Evolutionary conservation across 2,329 filamentous ascomycete genomes (phyloP), one percentile per base, ranked within the genome.

Genomic region (Fusarium armeniacum): DNA sequence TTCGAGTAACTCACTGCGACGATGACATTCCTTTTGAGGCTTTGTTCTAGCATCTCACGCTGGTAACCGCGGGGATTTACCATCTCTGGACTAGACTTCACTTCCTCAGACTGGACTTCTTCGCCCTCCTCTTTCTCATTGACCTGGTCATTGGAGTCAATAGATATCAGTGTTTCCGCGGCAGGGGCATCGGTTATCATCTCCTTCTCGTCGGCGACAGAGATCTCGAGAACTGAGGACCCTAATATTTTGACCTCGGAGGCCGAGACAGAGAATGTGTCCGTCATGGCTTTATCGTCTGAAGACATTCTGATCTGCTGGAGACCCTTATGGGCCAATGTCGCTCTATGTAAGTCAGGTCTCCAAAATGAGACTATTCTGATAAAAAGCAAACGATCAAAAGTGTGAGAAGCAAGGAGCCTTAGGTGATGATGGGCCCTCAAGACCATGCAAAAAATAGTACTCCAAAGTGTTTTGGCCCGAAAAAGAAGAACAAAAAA

Each of bases 11-110:
- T 65, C 81, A 93, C 91, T 28, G 88, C 88, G 55, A 93, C 88
- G 70, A 94, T 93, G 33, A 91, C 87, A 76, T 94, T 94, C 47
- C 84, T 81, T 64, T 85, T 84, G 72, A 92, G 81, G 73, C 91
- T 93, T 73, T 87, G 85, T 62, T 90, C 85, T 55, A 92, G 83
- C 92, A 95, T 94, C 79, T 94, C 92, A 22, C 87, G 75, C 78
- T 95, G 92, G 73, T 94, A 95, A 2, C 85, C 87, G 47, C 91
- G 81, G 20, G 85, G 77, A 59, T 79, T 77, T 70, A 87, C 81
- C 41, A 77, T 69, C 22, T 60, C 62, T 10, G 71, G 56, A 18
- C 62, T 59, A n/a, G 62, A 40, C 5, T 55, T 47, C 1, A 58
- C 61, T 6, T 41, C 15, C 5, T 51, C 51, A 11, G 58, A 26